Percentiles rank a stretch among this genome's conserved stretches.
Conservation (phyloP, 805 yeast species). For the Candida loeiensis region DNA sequence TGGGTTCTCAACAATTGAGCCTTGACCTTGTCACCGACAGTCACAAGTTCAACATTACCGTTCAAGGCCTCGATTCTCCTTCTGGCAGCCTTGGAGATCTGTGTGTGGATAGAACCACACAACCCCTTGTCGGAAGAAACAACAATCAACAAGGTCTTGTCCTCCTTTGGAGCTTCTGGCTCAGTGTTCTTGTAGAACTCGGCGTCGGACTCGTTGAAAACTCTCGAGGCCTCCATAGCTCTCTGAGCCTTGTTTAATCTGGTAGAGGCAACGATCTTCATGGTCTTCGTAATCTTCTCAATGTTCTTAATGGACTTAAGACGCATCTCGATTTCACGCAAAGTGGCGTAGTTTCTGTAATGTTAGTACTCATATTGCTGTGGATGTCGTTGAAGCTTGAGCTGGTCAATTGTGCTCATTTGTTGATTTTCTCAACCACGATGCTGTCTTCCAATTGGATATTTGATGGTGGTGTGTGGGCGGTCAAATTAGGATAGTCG, state of each 20-base stretch:
- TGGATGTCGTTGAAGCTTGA: neutral
- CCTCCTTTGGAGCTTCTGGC: conserved; percentile 55
- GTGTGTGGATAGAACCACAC: conserved; percentile 98
- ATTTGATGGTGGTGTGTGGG: neutral
- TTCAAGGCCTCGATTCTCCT: conserved; percentile 56
- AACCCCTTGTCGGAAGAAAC: conserved; percentile 96
- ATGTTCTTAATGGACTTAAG: conserved; percentile 97
- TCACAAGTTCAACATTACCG: conserved; percentile 67
- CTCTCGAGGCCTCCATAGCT: conserved; percentile 86
- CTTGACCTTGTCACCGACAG: conserved; percentile 94
- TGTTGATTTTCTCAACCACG: neutral
- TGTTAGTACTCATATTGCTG: conserved; percentile 22
- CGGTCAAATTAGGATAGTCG: neutral
- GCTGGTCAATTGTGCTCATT: neutral
- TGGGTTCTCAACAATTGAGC: conserved; percentile 83
- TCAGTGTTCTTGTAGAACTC: conserved; percentile 81
- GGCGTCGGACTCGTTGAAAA: conserved; percentile 73
- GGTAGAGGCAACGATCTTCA: conserved; percentile 99
- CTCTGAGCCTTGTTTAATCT: conserved; percentile 93
- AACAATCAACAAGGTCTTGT: conserved; percentile 77
- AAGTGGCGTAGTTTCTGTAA: conserved; percentile 88
- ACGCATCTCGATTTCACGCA: conserved; percentile 98
- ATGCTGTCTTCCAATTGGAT: neutral
- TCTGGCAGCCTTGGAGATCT: conserved; percentile 86
- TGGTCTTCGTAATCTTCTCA: conserved; percentile 98